Conservation (phyloP, 768 basidiomycete species). For the Astraeus odoratus region DNA sequence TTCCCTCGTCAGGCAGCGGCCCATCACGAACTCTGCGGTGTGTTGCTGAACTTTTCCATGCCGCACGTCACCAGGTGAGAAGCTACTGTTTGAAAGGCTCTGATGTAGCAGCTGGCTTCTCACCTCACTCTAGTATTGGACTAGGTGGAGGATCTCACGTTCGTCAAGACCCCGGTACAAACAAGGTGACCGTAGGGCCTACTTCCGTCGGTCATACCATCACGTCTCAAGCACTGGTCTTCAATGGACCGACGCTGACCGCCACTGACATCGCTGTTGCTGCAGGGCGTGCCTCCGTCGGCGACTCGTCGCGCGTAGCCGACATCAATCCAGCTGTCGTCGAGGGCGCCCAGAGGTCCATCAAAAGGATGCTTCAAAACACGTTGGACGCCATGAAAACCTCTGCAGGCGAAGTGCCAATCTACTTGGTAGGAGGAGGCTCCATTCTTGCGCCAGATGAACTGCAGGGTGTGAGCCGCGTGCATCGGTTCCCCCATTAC, state of each 20-base stretch:
- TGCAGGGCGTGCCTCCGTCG: slow-evolving; percentile 25
- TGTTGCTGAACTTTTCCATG: slow-evolving; percentile 55
- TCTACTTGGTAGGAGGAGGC: slow-evolving; percentile 62
- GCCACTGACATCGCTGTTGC: slow-evolving; percentile 55
- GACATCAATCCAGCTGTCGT: slow-evolving; percentile 21
- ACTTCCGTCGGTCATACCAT: slow-evolving; percentile 58
- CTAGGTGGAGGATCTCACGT: slow-evolving; percentile 60
- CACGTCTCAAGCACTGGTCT: slow-evolving; percentile 42
- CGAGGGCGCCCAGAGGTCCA: slow-evolving; percentile 31
- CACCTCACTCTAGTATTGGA: slow-evolving; percentile 37
- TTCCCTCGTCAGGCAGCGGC: slow-evolving; percentile 60
- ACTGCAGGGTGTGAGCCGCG: slow-evolving; percentile 45
- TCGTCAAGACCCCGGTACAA: slow-evolving; percentile 24
- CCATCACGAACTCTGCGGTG: slow-evolving; percentile 53
- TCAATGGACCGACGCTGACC: slow-evolving; percentile 52
- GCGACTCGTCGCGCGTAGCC: slow-evolving; percentile 18
- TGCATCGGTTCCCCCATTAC: slow-evolving; percentile 43
- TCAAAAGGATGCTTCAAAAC: slow-evolving; percentile 39
- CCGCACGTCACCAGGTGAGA: slow-evolving; percentile 41
- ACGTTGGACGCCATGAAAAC: slow-evolving; percentile 63
- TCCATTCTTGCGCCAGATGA: slow-evolving; percentile 48
- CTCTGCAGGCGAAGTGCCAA: slow-evolving; percentile 45
- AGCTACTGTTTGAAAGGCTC: background rate
- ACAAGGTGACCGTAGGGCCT: slow-evolving; percentile 49
- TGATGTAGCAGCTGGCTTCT: background rate